phyloP scores from a whole-genome alignment of 1,284 basidiomycete genomes.

The Pyrrhoderma noxium region DNA sequence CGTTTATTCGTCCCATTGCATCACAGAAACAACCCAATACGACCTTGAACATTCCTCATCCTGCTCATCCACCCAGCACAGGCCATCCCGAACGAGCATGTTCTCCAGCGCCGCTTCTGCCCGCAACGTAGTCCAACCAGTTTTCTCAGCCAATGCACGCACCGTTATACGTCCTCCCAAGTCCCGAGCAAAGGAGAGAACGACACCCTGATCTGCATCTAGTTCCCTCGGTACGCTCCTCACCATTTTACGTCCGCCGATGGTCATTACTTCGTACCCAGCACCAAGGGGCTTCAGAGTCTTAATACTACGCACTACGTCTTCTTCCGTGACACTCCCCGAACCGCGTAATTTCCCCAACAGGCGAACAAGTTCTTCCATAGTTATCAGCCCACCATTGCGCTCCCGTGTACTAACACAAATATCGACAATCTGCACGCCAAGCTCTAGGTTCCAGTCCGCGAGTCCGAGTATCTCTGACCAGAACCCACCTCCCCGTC shows the following conservation, averaged over 20 bases:
- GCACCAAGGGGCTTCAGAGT: slow-evolving; percentile 82
- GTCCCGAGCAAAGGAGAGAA: slow-evolving; percentile 68
- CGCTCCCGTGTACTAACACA: slow-evolving; percentile 83
- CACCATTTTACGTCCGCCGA: slow-evolving; percentile 65
- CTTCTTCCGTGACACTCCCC: slow-evolving; percentile 61
- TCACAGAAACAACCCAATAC: slow-evolving; percentile 81
- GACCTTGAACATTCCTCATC: slow-evolving; percentile 53
- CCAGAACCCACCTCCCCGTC: slow-evolving; percentile 51
- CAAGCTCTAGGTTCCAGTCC: slow-evolving; percentile 95
- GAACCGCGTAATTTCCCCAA: slow-evolving; percentile 64
- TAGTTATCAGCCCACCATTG: slow-evolving; percentile 89
- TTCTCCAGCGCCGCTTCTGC: slow-evolving; percentile 78
- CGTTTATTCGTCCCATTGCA: slow-evolving; percentile 65
- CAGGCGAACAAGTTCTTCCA: slow-evolving; percentile 77
- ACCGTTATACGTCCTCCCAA: slow-evolving; percentile 61
- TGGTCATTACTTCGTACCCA: slow-evolving; percentile 80
- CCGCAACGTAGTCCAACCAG: slow-evolving; percentile 76
- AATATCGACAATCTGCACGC: slow-evolving; percentile 95
- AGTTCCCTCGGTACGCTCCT: slow-evolving; percentile 71
- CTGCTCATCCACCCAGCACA: slow-evolving; percentile 93
- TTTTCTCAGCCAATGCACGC: slow-evolving; percentile 44
- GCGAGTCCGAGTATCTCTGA: slow-evolving; percentile 79
- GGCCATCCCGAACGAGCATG: slow-evolving; percentile 83
- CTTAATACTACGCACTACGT: slow-evolving; percentile 81
- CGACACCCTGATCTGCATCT: slow-evolving; percentile 73